phyloP scores from a whole-genome alignment of 2,329 filamentous ascomycete genomes.

The Tolypocladium amazonense region DNA sequence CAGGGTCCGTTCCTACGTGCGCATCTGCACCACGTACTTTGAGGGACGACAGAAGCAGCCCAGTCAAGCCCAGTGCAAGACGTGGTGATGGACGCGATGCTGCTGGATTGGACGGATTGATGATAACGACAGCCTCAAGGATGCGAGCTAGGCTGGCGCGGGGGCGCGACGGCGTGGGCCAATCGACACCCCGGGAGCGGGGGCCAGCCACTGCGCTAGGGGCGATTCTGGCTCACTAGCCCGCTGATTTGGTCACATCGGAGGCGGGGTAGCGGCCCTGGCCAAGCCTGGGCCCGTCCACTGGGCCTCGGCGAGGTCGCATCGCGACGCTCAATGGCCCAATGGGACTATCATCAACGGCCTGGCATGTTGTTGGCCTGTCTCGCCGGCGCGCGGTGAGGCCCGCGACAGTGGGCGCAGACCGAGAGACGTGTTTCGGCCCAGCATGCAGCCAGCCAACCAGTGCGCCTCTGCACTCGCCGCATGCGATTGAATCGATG shows the following conservation, averaged over 20 bases:
- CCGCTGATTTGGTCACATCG: not conserved
- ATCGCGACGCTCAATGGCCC: not conserved
- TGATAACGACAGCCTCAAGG: not conserved
- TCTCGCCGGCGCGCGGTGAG: not conserved
- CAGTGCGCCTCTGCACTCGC: not conserved
- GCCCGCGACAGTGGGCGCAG: not conserved
- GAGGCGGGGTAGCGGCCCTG: not conserved
- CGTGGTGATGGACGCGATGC: not conserved
- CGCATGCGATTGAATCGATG: not conserved
- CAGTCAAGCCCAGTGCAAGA: not conserved
- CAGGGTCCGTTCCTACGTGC: not conserved
- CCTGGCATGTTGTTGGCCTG: not conserved
- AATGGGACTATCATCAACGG: not conserved
- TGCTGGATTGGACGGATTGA: not conserved
- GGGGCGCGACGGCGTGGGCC: not conserved
- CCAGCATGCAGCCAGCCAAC: not conserved
- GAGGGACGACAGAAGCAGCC: not conserved
- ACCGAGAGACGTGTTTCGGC: not conserved
- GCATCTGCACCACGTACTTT: not conserved
- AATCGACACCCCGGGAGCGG: not conserved
- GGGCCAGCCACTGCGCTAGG: not conserved
- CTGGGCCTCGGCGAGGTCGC: not conserved
- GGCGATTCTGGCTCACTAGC: not conserved
- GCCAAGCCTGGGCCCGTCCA: not conserved
- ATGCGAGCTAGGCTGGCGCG: not conserved